These are phyloP conservation scores for Talaromyces sp. DNA, from an alignment of 2,329 filamentous ascomycete species.

Conservation along the genomic window DNA sequence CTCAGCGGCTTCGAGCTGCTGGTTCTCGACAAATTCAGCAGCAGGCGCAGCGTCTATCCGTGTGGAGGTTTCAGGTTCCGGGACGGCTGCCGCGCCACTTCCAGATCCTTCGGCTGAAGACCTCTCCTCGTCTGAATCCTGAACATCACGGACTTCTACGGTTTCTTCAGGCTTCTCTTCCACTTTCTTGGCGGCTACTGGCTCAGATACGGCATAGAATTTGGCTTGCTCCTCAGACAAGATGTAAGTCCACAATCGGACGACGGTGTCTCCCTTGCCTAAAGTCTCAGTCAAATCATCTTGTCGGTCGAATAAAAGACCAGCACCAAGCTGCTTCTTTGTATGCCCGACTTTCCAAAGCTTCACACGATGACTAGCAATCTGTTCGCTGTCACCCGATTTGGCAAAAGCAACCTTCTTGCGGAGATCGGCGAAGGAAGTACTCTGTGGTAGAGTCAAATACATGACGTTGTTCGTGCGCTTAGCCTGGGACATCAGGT, in stretches of 20 bases:
- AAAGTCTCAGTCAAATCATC: conserved; percentile 31
- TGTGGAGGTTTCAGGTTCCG: background rate
- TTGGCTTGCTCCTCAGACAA: conserved; percentile 34
- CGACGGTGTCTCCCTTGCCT: conserved; percentile 26
- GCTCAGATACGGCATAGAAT: conserved; percentile 38
- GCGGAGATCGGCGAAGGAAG: conserved; percentile 36
- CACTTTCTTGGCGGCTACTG: conserved; percentile 22
- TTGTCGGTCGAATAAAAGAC: conserved; percentile 34
- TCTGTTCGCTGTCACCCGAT: conserved; percentile 24
- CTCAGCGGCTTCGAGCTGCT: conserved; percentile 12
- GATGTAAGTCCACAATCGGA: conserved; percentile 40
- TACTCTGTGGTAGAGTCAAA: conserved; percentile 33
- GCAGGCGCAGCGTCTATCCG: background rate
- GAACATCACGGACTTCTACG: conserved; percentile 27
- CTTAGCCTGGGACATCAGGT: conserved; percentile 41
- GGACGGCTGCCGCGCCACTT: background rate
- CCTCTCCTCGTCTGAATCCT: conserved; percentile 25
- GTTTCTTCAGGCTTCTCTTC: conserved; percentile 32
- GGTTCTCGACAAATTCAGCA: background rate
- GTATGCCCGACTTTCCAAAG: conserved; percentile 41
- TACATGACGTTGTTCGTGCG: conserved; percentile 34
- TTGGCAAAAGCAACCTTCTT: conserved; percentile 35
- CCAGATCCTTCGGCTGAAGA: conserved; percentile 15
- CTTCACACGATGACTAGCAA: conserved; percentile 35
- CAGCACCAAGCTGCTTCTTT: conserved; percentile 31